A percentile compares a stretch with the other conserved stretches of the same genome.
These are phyloP conservation scores for Penicillium bovifimosum DNA, from an alignment of 495 filamentous ascomycete species.

Conservation along the genomic window DNA sequence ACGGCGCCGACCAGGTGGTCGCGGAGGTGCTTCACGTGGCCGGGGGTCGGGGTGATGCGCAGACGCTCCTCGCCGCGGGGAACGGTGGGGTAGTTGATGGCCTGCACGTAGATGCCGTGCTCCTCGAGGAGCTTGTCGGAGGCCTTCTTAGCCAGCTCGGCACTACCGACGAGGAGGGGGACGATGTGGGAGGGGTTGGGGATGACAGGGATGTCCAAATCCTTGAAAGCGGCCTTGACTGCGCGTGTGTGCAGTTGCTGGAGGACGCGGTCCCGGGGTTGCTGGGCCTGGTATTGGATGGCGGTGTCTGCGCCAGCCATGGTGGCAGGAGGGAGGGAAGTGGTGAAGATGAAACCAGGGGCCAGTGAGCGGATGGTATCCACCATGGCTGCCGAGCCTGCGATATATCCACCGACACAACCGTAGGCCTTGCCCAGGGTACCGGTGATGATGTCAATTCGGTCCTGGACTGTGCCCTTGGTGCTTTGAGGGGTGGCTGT, in stretches of 20 bases:
- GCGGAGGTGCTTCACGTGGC: constrained; percentile 75
- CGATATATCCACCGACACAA: constrained; percentile 96
- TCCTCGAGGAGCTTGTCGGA: constrained; percentile 82
- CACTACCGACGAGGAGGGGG: constrained; percentile 88
- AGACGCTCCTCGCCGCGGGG: constrained; percentile 93
- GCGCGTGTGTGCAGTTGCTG: constrained; percentile 95
- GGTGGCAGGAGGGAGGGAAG: constrained; percentile 87
- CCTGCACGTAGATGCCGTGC: constrained; percentile 93
- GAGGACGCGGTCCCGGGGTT: constrained; percentile 76
- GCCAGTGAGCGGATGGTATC: constrained; percentile 95
- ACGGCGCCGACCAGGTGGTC: constrained; percentile 81
- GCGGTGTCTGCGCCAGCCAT: constrained; percentile 93
- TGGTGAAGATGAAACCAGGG: constrained; percentile 98
- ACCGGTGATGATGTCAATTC: constrained; percentile 94
- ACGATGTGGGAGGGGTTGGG: constrained; percentile 97
- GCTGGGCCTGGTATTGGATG: constrained; percentile 83
- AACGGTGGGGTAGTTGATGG: constrained; percentile 98
- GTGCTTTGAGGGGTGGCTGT: constrained; percentile 57
- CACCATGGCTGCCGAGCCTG: constrained; percentile 79
- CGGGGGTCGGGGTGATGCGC: constrained; percentile 91
- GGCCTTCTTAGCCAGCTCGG: constrained; percentile 86
- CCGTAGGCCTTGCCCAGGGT: constrained; percentile 97
- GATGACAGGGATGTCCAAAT: constrained; percentile 89
- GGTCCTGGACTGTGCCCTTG: constrained; percentile 85
- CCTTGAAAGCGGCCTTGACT: constrained; percentile 73